Evolutionary conservation across 441 rosid species (phyloP).

Genomic region (Bocquillonia castaneifolia): DNA sequence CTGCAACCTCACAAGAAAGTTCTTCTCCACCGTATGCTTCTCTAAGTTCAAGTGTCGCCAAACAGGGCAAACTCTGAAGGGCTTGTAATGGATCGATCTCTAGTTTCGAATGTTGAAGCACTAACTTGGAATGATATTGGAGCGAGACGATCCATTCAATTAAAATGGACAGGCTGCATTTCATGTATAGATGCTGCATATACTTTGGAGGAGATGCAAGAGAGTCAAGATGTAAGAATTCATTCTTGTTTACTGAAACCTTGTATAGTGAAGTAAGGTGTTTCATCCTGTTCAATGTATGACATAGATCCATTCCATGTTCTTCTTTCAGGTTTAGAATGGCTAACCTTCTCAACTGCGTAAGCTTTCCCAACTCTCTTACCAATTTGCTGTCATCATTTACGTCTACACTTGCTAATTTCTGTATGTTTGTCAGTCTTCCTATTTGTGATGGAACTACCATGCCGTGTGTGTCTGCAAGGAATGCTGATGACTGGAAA

Average conservation of each 20-base stretch:
- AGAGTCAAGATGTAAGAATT: conserved; percentile 5
- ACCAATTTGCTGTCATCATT: conserved; percentile 11
- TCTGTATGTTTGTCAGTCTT: conserved; percentile 31
- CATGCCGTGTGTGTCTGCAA: conserved; percentile 13
- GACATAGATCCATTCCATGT: conserved; percentile 29
- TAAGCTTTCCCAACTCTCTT: conserved; percentile 30
- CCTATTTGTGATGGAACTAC: conserved; percentile 32
- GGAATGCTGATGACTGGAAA: conserved; percentile 3
- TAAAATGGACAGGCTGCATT: not conserved
- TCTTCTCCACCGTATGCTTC: conserved; percentile 29
- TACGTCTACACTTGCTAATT: conserved; percentile 35
- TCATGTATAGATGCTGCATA: conserved; percentile 3
- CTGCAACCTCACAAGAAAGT: conserved; percentile 21
- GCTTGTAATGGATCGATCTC: conserved; percentile 23
- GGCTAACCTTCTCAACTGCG: conserved; percentile 30
- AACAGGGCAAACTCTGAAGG: conserved; percentile 31
- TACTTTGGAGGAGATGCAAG: conserved; percentile 9
- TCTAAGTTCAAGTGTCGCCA: conserved; percentile 29
- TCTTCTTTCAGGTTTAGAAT: conserved; percentile 24
- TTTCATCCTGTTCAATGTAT: conserved; percentile 22
- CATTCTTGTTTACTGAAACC: not conserved
- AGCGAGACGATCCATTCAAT: conserved; percentile 14
- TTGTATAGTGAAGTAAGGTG: conserved; percentile 20
- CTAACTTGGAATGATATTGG: conserved; percentile 7
- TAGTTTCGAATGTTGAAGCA: conserved; percentile 17